phyloP scores from a whole-genome alignment of 78 protist species.

The Corallochytrium limacisporum region DNA sequence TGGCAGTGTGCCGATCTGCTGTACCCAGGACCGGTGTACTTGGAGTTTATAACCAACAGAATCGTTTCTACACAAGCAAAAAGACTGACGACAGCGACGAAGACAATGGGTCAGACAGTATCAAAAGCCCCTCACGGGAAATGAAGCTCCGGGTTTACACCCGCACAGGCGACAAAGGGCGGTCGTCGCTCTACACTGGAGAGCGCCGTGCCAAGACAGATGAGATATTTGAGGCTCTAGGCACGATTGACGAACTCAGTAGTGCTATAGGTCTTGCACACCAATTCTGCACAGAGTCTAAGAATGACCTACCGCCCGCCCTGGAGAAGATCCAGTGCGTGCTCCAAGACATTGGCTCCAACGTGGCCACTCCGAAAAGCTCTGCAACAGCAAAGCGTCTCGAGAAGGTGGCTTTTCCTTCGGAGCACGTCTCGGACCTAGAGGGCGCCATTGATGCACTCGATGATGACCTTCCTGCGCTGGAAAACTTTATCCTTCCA shows the following conservation, averaged over 20 bases:
- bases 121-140: too few relatives aligned
- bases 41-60: too few relatives aligned
- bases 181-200: slow-evolving; percentile 49
- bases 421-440: slow-evolving; percentile 10
- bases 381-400: background rate
- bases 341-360: slow-evolving; percentile 61
- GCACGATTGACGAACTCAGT: slow-evolving; percentile 57
- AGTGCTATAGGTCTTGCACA: background rate
- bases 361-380: slow-evolving; percentile 57
- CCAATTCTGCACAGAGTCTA: too few relatives aligned
- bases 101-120: too few relatives aligned
- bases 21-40: too few relatives aligned
- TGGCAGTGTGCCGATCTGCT: too few relatives aligned
- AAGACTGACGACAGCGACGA: too few relatives aligned
- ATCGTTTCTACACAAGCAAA: too few relatives aligned
- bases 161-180: slow-evolving; percentile 50
- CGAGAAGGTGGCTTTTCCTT: slow-evolving; percentile 15
- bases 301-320: background rate
- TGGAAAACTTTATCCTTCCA: slow-evolving; percentile 65
- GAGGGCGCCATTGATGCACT: slow-evolving; percentile 61
- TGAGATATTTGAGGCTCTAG: slow-evolving; percentile 63
- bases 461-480: slow-evolving; percentile 48
- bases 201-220: slow-evolving; percentile 61
- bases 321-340: slow-evolving; percentile 30
- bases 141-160: slow-evolving; percentile 27